Evolutionary conservation across 257 asterid genomes (phyloP), one percentile per base, ranked within the genome.

Genomic region (Solanum clarkiae): DNA sequence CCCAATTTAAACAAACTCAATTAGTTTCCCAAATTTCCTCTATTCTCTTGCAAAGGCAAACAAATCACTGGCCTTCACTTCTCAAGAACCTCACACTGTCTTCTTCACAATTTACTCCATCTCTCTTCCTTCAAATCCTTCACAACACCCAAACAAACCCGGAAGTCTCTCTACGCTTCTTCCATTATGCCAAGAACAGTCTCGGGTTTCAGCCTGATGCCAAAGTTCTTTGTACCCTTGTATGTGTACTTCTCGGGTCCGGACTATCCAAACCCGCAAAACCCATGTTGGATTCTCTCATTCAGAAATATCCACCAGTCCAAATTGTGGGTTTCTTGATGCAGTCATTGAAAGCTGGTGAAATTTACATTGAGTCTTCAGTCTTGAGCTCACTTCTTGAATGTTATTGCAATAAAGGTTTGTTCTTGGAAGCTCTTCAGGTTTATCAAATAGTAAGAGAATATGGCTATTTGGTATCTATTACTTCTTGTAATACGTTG

Each of bases 141-240:
- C 84, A 82, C 81, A 88, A 75, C 84, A 92, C 91, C 87, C 92
- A 87, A 82, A 53, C 85, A 55, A 90, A 88, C 59, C 96, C 98
- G 20, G 82, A 87, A 77, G 86, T 91, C 87, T 93, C 95, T 70
- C 87, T 92, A 66, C 62, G 65, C 60, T 95, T 95, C 94, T 94
- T 90, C 91, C 87, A 89, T 20, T 93, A 94, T 93, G 94, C 94
- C n/a, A 87, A 87, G 85, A 88, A 86, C 62, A 88, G 85, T 49
- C 92, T 90, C n/a, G 91, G 82, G 14, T 93, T 95, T 86, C 84
- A 88, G 77, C 97, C 98, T 22, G 99, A 93, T 84, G 88, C 91
- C 68, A 71, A 75, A 51, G 81, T 86, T 85, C 92, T 80, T 85
- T 93, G 93, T 85, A 92, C 85, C 68, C 80, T 95, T 87, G 84